phyloP scores from a whole-genome alignment of 345 rosid genomes.

The Rhizophora mangle region DNA sequence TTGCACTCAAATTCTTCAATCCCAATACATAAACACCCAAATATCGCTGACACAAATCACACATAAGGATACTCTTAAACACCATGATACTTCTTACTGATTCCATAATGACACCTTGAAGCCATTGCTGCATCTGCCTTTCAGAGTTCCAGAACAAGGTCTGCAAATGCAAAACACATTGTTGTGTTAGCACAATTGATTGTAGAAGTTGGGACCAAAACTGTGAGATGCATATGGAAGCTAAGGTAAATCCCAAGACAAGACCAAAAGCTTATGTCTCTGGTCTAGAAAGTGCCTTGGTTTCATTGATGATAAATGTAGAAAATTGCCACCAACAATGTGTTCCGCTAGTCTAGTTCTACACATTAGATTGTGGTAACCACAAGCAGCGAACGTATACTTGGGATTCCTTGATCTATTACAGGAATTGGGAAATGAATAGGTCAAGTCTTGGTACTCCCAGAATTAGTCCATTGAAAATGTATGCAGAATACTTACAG shows the following conservation, averaged over 20 bases:
- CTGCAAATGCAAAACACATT: slow-evolving; percentile 35
- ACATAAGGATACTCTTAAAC: not conserved
- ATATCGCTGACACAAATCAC: slow-evolving; percentile 16
- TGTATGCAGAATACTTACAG: slow-evolving; percentile 47
- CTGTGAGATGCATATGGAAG: not conserved
- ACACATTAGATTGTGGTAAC: not conserved
- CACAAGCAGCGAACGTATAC: not conserved
- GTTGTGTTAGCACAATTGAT: slow-evolving; percentile 8
- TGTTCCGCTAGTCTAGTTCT: not conserved
- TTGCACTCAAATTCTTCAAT: slow-evolving; percentile 18
- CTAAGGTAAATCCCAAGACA: not conserved
- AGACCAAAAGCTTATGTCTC: no score
- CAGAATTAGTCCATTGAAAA: no score
- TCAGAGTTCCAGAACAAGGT: slow-evolving; percentile 73
- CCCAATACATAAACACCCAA: slow-evolving; percentile 24
- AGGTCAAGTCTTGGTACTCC: no score
- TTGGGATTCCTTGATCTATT: not conserved
- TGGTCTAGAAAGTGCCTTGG: no score
- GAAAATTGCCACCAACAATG: not conserved
- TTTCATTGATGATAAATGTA: not conserved
- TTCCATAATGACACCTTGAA: slow-evolving; percentile 1
- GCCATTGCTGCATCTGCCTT: slow-evolving; percentile 25
- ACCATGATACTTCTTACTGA: not conserved
- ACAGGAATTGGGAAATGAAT: not conserved
- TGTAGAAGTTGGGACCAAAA: not conserved